Evolutionary conservation across 140 eudicot genomes (phyloP).

Genomic region (Anethum foeniculum): DNA sequence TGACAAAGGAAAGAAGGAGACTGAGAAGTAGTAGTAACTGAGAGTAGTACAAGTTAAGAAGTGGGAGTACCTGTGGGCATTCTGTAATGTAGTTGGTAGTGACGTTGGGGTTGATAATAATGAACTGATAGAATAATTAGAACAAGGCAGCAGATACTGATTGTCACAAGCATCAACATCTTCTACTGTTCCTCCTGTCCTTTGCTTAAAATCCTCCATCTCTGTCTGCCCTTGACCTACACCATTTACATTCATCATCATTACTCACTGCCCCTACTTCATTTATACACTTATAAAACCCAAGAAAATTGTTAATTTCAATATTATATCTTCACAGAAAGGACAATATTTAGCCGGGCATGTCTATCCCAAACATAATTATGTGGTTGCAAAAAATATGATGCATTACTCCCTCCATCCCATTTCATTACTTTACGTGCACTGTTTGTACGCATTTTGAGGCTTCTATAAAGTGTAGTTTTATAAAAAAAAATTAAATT

Average conservation of each 20-base stretch:
- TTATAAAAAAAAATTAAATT: too few species aligned
- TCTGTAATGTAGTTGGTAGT: conserved; percentile 29
- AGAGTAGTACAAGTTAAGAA: not conserved
- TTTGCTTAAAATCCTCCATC: conserved; percentile 29
- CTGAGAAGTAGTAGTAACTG: not conserved
- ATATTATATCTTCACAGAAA: not conserved
- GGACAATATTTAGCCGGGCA: conserved; percentile 4
- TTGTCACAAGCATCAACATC: conserved; percentile 25
- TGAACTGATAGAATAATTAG: conserved; percentile 30
- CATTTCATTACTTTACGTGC: too few species aligned
- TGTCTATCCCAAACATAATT: not conserved
- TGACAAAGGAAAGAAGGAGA: not conserved
- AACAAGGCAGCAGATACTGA: conserved; percentile 17
- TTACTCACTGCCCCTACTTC: conserved; percentile 13
- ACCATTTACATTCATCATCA: conserved; percentile 16
- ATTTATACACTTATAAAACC: not conserved
- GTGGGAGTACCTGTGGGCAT: conserved; percentile 30
- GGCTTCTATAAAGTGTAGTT: too few species aligned
- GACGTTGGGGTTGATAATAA: conserved; percentile 19
- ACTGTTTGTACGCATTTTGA: too few species aligned
- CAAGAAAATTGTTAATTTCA: conserved; percentile 2
- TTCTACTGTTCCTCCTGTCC: conserved; percentile 19
- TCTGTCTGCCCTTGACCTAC: conserved; percentile 39
- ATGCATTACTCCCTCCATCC: too few species aligned
- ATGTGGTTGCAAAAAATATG: not conserved